A percentile compares a stretch with the other conserved stretches of the same genome.
Evolutionary conservation across 1,284 basidiomycete genomes (phyloP).

Genomic region (Sporisorium sorghi): DNA sequence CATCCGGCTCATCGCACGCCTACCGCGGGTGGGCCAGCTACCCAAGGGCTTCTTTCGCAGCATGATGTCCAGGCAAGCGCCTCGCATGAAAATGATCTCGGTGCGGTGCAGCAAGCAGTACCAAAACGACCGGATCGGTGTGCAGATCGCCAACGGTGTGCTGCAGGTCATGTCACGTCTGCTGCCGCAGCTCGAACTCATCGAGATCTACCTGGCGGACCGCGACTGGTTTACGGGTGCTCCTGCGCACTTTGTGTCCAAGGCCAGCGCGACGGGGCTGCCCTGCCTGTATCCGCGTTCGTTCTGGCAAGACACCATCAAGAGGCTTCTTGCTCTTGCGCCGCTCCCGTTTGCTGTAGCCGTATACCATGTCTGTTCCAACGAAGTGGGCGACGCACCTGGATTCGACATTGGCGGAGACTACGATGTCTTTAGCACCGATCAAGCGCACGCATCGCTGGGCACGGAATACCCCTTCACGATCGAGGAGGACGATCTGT

Average conservation of each 20-base stretch:
- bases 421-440: conserved; percentile 26
- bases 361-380: conserved; percentile 35
- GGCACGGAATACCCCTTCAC: conserved; percentile 35
- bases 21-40: conserved; percentile 30
- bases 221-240: conserved; percentile 32
- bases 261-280: conserved; percentile 36
- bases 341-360: conserved; percentile 42
- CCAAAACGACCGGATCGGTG: conserved; percentile 38
- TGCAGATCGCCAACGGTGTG: conserved; percentile 20
- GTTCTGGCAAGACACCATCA: conserved; percentile 33
- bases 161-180: conserved; percentile 18
- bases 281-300: conserved; percentile 43
- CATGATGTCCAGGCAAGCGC: conserved; percentile 25
- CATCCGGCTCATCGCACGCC: conserved; percentile 19
- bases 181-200: conserved; percentile 25
- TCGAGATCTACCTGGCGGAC: conserved; percentile 36
- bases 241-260: conserved; percentile 34
- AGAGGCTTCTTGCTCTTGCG: conserved; percentile 7
- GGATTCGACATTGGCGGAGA: conserved; percentile 42
- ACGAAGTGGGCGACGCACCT: conserved; percentile 36
- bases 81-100: conserved; percentile 21
- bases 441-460: background rate
- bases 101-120: conserved; percentile 45
- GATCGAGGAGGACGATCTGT: conserved; percentile 26
- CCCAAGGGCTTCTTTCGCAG: conserved; percentile 35